Evolutionary conservation across 176 grass and related monocot species (phyloP).

Genomic region (Avena eriantha): DNA sequence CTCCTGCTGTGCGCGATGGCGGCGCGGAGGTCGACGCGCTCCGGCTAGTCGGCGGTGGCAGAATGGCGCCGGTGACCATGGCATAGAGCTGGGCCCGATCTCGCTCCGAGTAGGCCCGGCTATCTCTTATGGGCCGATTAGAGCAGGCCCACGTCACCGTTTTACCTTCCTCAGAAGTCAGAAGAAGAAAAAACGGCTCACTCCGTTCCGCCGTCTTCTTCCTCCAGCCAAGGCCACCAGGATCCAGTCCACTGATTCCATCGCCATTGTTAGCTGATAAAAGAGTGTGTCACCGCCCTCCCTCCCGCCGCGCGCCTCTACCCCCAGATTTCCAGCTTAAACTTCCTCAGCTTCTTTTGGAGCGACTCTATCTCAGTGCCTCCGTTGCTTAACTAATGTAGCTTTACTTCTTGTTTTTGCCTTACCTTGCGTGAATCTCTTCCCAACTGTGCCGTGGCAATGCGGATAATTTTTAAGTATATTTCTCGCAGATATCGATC

Average conservation of each 20-base stretch:
- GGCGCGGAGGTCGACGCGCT: background rate
- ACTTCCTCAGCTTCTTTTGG: background rate
- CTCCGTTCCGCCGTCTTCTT: background rate
- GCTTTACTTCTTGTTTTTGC: background rate
- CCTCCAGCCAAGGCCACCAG: background rate
- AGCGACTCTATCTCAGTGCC: background rate
- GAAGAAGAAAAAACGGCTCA: background rate
- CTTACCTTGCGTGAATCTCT: background rate
- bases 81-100: background rate
- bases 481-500: no score
- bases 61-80: background rate
- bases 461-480: no score
- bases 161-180: background rate
- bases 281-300: no score
- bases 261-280: background rate
- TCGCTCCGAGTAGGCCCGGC: background rate
- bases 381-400: background rate
- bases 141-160: background rate
- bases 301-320: background rate
- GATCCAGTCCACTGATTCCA: background rate
- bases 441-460: background rate
- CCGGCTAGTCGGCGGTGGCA: background rate
- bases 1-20: background rate
- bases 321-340: background rate
- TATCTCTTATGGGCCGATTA: background rate